Base-by-base conservation (phyloP, 768 basidiomycete species). In the Podaxis sp. region DNA sequence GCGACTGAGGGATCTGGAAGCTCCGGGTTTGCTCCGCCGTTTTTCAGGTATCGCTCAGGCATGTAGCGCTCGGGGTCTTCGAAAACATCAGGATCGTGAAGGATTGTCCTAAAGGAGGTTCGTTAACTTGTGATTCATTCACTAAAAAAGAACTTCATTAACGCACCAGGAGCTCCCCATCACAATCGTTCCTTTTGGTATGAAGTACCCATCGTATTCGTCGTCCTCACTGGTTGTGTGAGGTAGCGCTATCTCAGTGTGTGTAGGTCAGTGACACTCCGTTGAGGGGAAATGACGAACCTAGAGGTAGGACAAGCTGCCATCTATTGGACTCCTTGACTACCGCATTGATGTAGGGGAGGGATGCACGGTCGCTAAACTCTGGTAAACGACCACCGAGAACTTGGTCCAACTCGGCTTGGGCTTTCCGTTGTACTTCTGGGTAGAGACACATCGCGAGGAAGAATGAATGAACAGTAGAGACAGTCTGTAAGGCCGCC, bases 261-360 rank as follows among this genome's bases (percentile, higher is more conserved):
- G 17, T n/a, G 43, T 19, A 17, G 8, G 9, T 19, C 46, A 17
- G 64, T 61, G 65, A 12, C 65, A 64, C 49, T 66, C 65, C 22
- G 52, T 67, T 66, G 64, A 65, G 40, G 67, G 43, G 25, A 66
- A 66, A 38, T 19, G 27, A 50, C 73, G 15, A 57, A 77, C 80
- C 76, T 6, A 74, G 52, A 2, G 77, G 77, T 0, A 66, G 66
- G 1, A 73, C 66, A 29, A 68, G 67, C 24, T 72, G 69, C 76
- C 76, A 77, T 19, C 77, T 65, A 22, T 74, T 66, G 0, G 72
- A 65, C 63, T 80, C 79, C 61, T 74, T 75, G 36, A 79, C 68
- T 4, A 76, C 54, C 0, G 76, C 77, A 25, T 68, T 69, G 11
- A 76, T 63, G 50, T 76, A 79, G 0, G 77, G 76, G 3, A 80